A percentile compares a stretch with the other conserved stretches of the same genome.
These are phyloP conservation scores for Candida freyschussii DNA, from an alignment of 1,139 yeast species.

Conservation along the genomic window DNA sequence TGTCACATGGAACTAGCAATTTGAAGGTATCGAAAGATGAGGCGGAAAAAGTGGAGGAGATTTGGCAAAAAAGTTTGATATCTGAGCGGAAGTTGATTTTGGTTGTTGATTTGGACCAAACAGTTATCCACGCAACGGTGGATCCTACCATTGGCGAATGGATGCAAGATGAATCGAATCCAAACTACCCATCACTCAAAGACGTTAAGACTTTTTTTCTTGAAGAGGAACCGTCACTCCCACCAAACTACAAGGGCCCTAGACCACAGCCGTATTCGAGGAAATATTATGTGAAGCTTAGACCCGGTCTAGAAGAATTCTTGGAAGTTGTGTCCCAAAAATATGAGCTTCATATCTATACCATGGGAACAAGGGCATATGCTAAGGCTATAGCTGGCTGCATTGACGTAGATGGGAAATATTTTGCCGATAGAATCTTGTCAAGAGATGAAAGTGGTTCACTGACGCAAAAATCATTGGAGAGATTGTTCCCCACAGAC, in stretches of 20 bases:
- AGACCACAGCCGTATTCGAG: conserved; percentile 52
- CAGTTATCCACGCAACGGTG: conserved; percentile 95
- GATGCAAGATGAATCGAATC: conserved; percentile 82
- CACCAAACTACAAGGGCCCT: conserved; percentile 54
- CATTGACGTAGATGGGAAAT: conserved; percentile 82
- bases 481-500: conserved; percentile 89
- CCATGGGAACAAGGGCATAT: conserved; percentile 98
- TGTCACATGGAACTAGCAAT: conserved; percentile 89
- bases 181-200: conserved; percentile 77
- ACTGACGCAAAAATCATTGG: conserved; percentile 80
- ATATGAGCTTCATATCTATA: conserved; percentile 91
- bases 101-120: conserved; percentile 96
- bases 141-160: conserved; percentile 97
- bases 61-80: conserved; percentile 56
- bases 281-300: conserved; percentile 86
- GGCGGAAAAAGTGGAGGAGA: conserved; percentile 77
- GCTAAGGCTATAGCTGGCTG: conserved; percentile 87
- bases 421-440: conserved; percentile 86
- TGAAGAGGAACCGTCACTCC: conserved; percentile 66
- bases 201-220: conserved; percentile 75
- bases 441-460: conserved; percentile 96
- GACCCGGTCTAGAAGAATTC: conserved; percentile 83
- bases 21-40: conserved; percentile 79
- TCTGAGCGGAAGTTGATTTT: conserved; percentile 68
- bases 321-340: conserved; percentile 54